Percentiles rank a stretch among this genome's conserved stretches.
phyloP scores from a whole-genome alignment of 495 filamentous ascomycete genomes.

The Annulohypoxylon nitens region DNA sequence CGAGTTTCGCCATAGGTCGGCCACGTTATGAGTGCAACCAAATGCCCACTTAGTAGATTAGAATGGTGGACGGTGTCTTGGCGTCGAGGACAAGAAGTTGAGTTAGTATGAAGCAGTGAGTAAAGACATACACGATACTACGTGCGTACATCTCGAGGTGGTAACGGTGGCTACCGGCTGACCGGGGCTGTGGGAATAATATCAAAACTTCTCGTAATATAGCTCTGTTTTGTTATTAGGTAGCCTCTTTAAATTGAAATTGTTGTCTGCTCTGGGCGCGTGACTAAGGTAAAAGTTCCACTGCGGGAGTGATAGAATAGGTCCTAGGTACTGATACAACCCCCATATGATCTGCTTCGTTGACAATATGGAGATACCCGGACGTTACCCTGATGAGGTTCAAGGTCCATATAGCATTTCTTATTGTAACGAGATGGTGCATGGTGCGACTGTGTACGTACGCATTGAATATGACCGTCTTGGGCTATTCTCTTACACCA shows the following conservation, averaged over 20 bases:
- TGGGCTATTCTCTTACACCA: slow-evolving; percentile 23
- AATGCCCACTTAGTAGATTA: slow-evolving; percentile 32
- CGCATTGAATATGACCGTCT: slow-evolving; percentile 13
- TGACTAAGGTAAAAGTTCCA: slow-evolving; percentile 27
- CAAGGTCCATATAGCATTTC: slow-evolving; percentile 29
- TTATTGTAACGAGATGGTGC: slow-evolving; percentile 20
- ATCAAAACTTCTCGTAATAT: slow-evolving; percentile 19
- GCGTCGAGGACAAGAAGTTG: slow-evolving; percentile 23
- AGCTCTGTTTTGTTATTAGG: slow-evolving; percentile 12
- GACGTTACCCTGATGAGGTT: slow-evolving; percentile 36
- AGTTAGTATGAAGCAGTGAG: slow-evolving; percentile 22
- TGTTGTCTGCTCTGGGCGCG: slow-evolving; percentile 28
- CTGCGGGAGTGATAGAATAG: slow-evolving; percentile 24
- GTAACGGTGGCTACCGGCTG: slow-evolving; percentile 25
- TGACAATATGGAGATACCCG: slow-evolving; percentile 37
- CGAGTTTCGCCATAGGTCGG: slow-evolving; percentile 28
- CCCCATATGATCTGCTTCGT: slow-evolving; percentile 31
- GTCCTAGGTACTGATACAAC: slow-evolving; percentile 24
- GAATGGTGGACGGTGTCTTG: slow-evolving; percentile 24
- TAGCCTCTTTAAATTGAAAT: slow-evolving; percentile 10
- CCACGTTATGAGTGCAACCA: slow-evolving; percentile 32
- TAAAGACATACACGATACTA: slow-evolving; percentile 6
- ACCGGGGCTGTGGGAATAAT: slow-evolving; percentile 29
- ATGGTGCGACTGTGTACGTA: slow-evolving; percentile 23
- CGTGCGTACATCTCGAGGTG: slow-evolving; percentile 10